Base-by-base conservation (phyloP, 768 basidiomycete species). In the Sporobolomyces pararoseus region DNA sequence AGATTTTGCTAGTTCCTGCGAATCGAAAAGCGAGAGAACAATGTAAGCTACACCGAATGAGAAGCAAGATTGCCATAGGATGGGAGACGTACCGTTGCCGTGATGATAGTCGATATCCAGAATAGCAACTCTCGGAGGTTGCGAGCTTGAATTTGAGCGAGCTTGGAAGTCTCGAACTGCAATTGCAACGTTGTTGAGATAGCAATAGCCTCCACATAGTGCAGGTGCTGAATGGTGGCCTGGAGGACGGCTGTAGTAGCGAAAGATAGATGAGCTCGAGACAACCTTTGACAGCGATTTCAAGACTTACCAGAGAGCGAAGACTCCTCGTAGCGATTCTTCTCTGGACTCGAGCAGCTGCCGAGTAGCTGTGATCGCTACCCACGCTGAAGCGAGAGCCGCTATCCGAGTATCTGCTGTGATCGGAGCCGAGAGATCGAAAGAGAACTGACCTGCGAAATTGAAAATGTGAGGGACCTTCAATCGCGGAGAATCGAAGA, bases 81-180 rank as follows among this genome's bases (percentile, higher is more conserved):
- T 12, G 37, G 55, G 12, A 73, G 53, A 42, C 76, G 68, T 77
- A n/a, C 78, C 80, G 49, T 81, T 81, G 10, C 81, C 80, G 59
- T 80, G 80, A 46, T 81, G 80, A 65, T 80, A 81, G 60, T 81
- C 80, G 39, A 81, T 74, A 67, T 81, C 80, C 35, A 80, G 76
- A 39, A 81, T 78, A 12, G 79, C 80, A 6, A 77, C 68, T n/a
- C 65, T 66, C 19, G 64, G n/a, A 1, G 29, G 44, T 2, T 17
- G 4, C 19, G 29, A 2, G 1, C 21, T 17, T 7, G 52, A 23
- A 74, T 57, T 13, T 9, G 49, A 21, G n/a, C 29, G 19, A n/a
- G n/a, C n/a, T 52, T 79, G 79, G 13, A 79, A 72, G 51, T 71
- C 76, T 13, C 76, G 75, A n/a, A 78, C 76, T 2, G 80, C 78